Percentiles rank a stretch among this genome's conserved stretches.
Evolutionary conservation across 768 basidiomycete species (phyloP).

Genomic region (Boletales sp.): DNA sequence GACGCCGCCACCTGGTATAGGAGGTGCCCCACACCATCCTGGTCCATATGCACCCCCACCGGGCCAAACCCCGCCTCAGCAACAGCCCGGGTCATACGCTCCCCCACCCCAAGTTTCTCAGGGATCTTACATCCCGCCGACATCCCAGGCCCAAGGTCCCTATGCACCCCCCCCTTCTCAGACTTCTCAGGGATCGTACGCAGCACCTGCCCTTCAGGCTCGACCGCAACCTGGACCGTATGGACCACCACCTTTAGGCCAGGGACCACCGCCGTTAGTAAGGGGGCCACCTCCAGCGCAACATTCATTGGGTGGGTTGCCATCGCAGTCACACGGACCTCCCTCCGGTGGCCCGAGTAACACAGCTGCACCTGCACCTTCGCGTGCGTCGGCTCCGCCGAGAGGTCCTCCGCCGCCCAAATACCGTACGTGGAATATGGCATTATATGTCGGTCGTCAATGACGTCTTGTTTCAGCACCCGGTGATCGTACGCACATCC

Average conservation of each 20-base stretch:
- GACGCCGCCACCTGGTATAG: constrained; percentile 39
- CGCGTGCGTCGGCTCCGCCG: constrained; percentile 31
- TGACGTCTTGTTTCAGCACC: constrained; percentile 49
- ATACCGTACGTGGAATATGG: constrained; percentile 49
- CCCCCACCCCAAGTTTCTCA: constrained; percentile 24
- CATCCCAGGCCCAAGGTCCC: constrained; percentile 15
- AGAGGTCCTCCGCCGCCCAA: constrained; percentile 45
- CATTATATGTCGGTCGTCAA: background rate
- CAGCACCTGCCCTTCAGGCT: constrained; percentile 13
- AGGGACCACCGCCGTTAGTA: constrained; percentile 27
- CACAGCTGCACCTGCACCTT: constrained; percentile 18
- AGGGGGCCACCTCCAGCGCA: constrained; percentile 26
- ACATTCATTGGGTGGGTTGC: constrained; percentile 25
- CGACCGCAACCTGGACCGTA: constrained; percentile 19
- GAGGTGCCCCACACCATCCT: constrained; percentile 28
- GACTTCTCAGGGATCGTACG: constrained; percentile 25
- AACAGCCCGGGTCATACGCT: constrained; percentile 24
- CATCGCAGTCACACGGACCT: constrained; percentile 28
- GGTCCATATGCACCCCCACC: constrained; percentile 24
- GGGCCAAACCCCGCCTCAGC: constrained; percentile 14
- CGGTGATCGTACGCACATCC: constrained; percentile 92
- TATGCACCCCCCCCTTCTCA: constrained; percentile 17
- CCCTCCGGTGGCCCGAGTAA: constrained; percentile 27
- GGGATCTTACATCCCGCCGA: constrained; percentile 29
- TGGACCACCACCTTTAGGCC: constrained; percentile 25